Evolutionary conservation across 306 rosid genomes (phyloP), one percentile per base, ranked within the genome.

Genomic region (Vigna radiata): DNA sequence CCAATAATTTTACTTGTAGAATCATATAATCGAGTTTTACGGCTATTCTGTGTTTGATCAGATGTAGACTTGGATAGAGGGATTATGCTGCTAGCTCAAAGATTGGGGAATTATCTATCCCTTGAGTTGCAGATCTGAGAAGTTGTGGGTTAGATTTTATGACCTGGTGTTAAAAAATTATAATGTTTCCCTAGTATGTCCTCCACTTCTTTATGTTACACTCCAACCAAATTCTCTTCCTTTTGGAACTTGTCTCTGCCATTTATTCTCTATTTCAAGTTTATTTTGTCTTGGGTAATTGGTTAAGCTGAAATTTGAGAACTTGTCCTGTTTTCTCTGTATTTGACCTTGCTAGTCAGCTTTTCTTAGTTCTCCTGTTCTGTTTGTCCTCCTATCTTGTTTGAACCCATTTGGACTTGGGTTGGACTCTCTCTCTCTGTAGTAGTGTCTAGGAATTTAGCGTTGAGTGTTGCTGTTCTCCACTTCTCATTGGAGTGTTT

Each of bases 81-180:
- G 31, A 65, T 18, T 39, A n/a, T 2, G 13, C 52, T 65, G 70
- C 70, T 9, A 41, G 69, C 8, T 62, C 46, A 15, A 0, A 36
- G 69, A 9, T 63, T 4, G 3, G 11, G 29, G 5, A 41, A 19
- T 65, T 3, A 41, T 18, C 23, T 43, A 41, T 18, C 18, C n/a
- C 44, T 1, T 1, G n/a, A 10, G 31, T 39, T 39, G 50, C 29
- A 39, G 50, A 64, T 16, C 70, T 1, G 2, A 17, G 15, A 41
- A 64, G 18, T 64, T 11, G 70, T 64, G 70, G 29, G 52, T 12
- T 65, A 8, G 52, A 31, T 18, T 65, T 65, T 10, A 64, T 37
- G 52, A 17, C 9, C 33, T 18, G 33, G 33, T 2, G 0, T 4
- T 25, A 48, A 8, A 62, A 36, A 61, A 0, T 64, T 31, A n/a